Conservation (phyloP, 2,329 filamentous ascomycete species). For the Cercospora brassicicola region DNA sequence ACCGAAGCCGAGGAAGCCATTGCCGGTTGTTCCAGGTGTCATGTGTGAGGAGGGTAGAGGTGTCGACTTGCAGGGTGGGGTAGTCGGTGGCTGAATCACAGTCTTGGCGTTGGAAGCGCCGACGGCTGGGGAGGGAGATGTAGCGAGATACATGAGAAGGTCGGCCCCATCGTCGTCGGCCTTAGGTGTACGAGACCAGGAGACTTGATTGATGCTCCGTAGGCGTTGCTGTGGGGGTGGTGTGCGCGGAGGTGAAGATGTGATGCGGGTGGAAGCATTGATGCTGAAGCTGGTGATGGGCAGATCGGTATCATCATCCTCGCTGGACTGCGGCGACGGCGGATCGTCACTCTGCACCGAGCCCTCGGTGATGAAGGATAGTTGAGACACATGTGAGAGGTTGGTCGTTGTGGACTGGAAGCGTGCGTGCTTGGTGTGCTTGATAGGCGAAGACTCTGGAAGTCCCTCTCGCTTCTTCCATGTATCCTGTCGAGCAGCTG, state of each 20-base stretch:
- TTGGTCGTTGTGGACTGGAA: conserved; percentile 59
- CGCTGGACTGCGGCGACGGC: conserved; percentile 61
- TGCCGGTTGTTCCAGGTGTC: conserved; percentile 69
- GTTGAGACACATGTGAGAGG: conserved; percentile 60
- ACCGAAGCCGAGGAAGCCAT: conserved; percentile 57
- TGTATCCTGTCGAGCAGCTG: conserved; percentile 50
- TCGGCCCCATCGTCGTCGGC: conserved; percentile 78
- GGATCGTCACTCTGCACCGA: conserved; percentile 65
- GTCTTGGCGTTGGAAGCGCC: conserved; percentile 40
- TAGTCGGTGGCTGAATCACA: conserved; percentile 53
- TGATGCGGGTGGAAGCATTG: conserved; percentile 47
- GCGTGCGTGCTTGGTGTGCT: conserved; percentile 70
- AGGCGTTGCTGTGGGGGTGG: conserved; percentile 58
- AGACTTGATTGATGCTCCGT: conserved; percentile 44
- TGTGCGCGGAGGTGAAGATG: conserved; percentile 81
- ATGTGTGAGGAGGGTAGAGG: conserved; percentile 81
- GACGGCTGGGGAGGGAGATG: conserved; percentile 81
- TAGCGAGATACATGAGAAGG: conserved; percentile 83
- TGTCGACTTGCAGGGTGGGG: conserved; percentile 54
- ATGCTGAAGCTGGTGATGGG: conserved; percentile 72
- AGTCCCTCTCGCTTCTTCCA: conserved; percentile 79
- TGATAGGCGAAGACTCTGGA: conserved; percentile 82
- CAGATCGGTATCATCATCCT: conserved; percentile 81
- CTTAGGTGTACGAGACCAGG: conserved; percentile 54
- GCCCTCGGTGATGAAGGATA: conserved; percentile 76